Base-by-base conservation (phyloP, 192 early-diverging fungal genomes). In the Podila epigama region DNA sequence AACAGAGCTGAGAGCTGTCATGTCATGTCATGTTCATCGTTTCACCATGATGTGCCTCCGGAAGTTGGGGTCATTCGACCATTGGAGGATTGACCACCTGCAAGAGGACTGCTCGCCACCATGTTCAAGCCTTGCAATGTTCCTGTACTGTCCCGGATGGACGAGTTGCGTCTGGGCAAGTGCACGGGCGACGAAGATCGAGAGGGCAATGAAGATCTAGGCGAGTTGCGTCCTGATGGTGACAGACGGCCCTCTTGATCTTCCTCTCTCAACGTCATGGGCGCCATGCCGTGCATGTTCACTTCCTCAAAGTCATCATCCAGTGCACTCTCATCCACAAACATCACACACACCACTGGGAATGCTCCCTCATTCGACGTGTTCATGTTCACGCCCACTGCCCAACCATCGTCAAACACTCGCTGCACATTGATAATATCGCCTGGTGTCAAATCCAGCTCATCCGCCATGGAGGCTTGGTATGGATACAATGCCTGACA, bases 321-420 rank as follows among this genome's bases (percentile, higher is more conserved):
- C 39, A 77, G 29, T 0, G 65, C 66, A 35, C 66, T 68, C 61
- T 77, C 73, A 37, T 77, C 73, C 60, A 77, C 73, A 77, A 77
- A 77, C 66, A 77, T 64, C 13, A 96, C 85, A 65, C 95, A 96
- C 32, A 92, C 92, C 4, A 93, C 62, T 12, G 95, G 95, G 87
- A 96, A 96, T 0, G 92, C 92, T 15, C 95, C 95, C 55, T 89
- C 87, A 37, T 71, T 37, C 1, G 87, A 85, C 4, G 92, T 92
- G 42, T 82, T 86, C 63, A 88, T 68, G 79, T 95, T 95, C 58
- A 88, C 80, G 28, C 95, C 95, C 3, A 95, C 83, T 25, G 91
- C 94, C 95, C 95, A 96, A 9, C 95, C 95, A 69, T 96, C 95
- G 66, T 95, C 93, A 82, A 94, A 96, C 22, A 84, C 85, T 68